Evolutionary conservation across 345 rosid genomes (phyloP), one percentile per base, ranked within the genome.

Genomic region (Combretum micranthum): DNA sequence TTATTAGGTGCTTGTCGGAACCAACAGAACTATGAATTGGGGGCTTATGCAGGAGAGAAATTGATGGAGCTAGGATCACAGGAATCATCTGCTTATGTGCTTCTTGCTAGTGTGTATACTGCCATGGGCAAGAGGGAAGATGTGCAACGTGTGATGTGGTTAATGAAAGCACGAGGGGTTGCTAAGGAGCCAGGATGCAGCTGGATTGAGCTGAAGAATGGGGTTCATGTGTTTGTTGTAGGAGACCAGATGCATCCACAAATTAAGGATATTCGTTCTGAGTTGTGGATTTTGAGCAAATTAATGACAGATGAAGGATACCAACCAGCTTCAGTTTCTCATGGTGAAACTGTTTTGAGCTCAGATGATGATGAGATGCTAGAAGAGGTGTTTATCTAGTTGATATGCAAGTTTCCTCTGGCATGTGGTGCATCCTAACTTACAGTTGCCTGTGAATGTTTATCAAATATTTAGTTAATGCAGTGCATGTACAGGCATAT

Each of bases 241-340:
- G 77, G 71, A 42, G 86, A 81, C 53, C 55, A 70, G 20, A 45
- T 45, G 57, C 86, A 77, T 51, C 75, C 80, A 25, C 73, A 68
- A 61, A 77, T 68, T 22, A 62, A 62, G 42, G 65, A 71, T 32
- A 64, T 81, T 21, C 74, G 70, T 56, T 64, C 61, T 65, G 49
- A 65, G 60, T 51, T 63, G 73, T 79, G 57, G n/a, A 69, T 71
- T 48, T 53, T 87, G 52, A 72, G 69, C 62, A 75, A 78, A 68
- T 86, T 71, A 58, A 72, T 87, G 80, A 70, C 66, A 47, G 81
- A 79, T 57, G 91, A 90, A 75, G 82, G 70, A 56, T 61, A 59
- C 61, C 56, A 47, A 47, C 64, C 71, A 32, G 50, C 49, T 50
- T 53, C 56, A 37, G 69, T 63, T 59, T 66, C 68, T 32, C 62